Evolutionary conservation across 805 yeast species (phyloP), one percentile per base, ranked within the genome.

Genomic region (Pichia phayaonensis): DNA sequence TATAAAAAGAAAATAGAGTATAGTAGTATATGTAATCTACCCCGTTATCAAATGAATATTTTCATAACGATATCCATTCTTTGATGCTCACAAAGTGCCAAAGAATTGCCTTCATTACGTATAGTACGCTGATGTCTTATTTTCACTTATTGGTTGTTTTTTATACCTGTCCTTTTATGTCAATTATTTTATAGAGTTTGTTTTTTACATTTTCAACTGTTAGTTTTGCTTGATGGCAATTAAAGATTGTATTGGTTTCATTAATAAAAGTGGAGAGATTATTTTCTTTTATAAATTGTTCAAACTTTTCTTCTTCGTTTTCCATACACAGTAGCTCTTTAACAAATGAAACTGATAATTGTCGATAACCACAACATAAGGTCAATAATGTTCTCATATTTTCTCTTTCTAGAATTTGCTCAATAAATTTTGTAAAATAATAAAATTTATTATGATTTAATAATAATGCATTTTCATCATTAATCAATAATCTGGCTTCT

Each of bases 131-230:
- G 18, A 34, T 7, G 2, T n/a, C 16, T 34, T 34, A n/a, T n/a
- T n/a, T n/a, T n/a, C n/a, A n/a, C n/a, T n/a, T n/a, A n/a, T 38
- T 26, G 18, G 21, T 16, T 11, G 8, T 24, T 13, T 27, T 31
- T 57, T 65, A 83, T 8, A 81, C 74, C 67, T 90, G 97, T 1
- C 98, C 98, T 71, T 90, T 90, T 54, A 92, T 90, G 62, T 90
- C 97, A 15, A 90, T 81, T 61, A 75, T 83, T 53, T 70, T 77
- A 57, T 75, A 74, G 34, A 67, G 69, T 45, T 57, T 66, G 54
- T 64, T 51, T 29, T 49, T 61, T 16, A 62, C 40, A 10, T 46
- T 45, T 42, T 62, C 67, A 18, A 59, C 63, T 3, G 57, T 46
- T 1, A 49, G 22, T 49, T 59, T 52, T 8, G 68, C 61, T 34